phyloP scores from a whole-genome alignment of 257 asterid species.

The Penstemon eatonii region DNA sequence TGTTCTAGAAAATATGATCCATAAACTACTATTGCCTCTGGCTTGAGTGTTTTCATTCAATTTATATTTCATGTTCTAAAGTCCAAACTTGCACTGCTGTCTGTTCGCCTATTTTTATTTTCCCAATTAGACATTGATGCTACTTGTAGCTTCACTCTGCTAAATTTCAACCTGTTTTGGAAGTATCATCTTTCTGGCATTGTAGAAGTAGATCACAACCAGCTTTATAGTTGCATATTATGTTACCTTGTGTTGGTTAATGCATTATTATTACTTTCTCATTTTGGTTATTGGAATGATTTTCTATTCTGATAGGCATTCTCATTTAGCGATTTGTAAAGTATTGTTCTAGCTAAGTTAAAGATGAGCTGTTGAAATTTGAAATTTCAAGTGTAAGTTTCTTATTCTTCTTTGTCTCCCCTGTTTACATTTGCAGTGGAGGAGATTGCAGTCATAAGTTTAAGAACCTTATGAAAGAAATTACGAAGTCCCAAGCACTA shows the following conservation, averaged over 20 bases:
- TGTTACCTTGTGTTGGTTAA: slow-evolving; percentile 9
- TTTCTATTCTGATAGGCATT: background rate
- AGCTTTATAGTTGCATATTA: background rate
- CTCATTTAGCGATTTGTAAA: background rate
- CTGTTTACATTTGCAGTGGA: slow-evolving; percentile 58
- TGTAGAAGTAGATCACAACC: background rate
- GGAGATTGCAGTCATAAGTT: slow-evolving; percentile 95
- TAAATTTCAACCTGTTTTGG: background rate
- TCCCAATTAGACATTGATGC: background rate
- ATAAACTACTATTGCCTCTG: background rate
- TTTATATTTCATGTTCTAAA: background rate
- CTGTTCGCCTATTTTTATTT: background rate
- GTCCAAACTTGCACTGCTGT: background rate
- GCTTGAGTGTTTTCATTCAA: background rate
- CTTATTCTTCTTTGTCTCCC: background rate
- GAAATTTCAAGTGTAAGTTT: background rate
- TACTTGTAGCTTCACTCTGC: background rate
- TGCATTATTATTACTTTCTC: too few relatives aligned
- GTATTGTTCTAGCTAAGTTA: background rate
- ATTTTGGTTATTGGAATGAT: background rate
- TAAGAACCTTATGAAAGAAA: slow-evolving; percentile 86
- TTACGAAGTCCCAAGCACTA: slow-evolving; percentile 58
- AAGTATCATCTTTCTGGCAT: background rate
- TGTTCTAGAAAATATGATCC: background rate
- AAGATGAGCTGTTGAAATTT: background rate